Evolutionary conservation across 1,139 yeast genomes (phyloP).

Genomic region (Pichia inconspicua): DNA sequence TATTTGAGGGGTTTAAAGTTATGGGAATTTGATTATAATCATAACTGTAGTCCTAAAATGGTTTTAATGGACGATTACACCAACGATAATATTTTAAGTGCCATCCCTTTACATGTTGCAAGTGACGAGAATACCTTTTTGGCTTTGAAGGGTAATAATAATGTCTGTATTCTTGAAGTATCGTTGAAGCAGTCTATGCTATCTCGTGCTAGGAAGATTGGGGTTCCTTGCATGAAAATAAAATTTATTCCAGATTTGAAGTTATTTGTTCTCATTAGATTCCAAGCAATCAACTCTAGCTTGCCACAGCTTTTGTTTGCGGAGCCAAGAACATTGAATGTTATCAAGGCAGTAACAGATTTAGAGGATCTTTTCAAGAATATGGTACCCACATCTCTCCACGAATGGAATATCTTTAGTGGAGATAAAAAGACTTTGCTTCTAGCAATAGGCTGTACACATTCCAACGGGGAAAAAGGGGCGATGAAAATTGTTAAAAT

Average conservation of each 20-base stretch:
- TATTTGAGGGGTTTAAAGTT: slow-evolving; percentile 31
- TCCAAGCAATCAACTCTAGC: neutral
- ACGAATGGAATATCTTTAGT: slow-evolving; percentile 31
- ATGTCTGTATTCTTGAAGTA: neutral
- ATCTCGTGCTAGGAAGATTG: slow-evolving; percentile 1
- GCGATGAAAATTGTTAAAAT: slow-evolving; percentile 39
- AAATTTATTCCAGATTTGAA: neutral
- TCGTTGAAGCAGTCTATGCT: neutral
- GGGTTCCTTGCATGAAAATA: slow-evolving; percentile 5
- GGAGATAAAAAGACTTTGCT: slow-evolving; percentile 21
- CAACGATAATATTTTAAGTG: neutral
- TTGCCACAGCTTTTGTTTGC: slow-evolving; percentile 15
- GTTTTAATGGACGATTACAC: slow-evolving; percentile 34
- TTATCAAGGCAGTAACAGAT: slow-evolving; percentile 12
- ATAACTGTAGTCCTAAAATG: slow-evolving; percentile 32
- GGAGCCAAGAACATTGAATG: slow-evolving; percentile 21
- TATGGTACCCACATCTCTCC: slow-evolving; percentile 31
- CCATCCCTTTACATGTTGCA: neutral
- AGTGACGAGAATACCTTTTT: neutral
- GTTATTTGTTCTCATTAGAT: slow-evolving; percentile 1
- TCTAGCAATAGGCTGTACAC: slow-evolving; percentile 36
- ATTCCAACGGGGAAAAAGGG: slow-evolving; percentile 25
- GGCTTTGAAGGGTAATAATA: neutral
- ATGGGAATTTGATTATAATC: slow-evolving; percentile 37
- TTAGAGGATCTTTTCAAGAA: slow-evolving; percentile 25